These are phyloP conservation scores for Dendrobium huoshanense DNA, from an alignment of 106 monocot genomes.

Conservation along the genomic window DNA sequence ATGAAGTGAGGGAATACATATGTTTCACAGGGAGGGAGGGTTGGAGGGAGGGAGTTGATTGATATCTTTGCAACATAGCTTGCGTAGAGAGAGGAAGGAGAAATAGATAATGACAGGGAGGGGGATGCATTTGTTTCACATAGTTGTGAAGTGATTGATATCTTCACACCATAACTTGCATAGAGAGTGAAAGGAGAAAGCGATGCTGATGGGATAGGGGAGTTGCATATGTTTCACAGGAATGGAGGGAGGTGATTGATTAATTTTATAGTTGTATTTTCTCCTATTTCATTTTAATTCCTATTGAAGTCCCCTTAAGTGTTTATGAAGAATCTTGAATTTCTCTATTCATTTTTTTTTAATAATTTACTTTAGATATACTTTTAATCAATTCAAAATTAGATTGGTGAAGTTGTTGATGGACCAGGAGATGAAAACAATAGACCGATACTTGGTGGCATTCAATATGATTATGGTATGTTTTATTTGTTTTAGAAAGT, in stretches of 20 bases:
- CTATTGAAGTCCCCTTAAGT: neutral
- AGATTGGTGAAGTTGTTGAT: conserved; percentile 99
- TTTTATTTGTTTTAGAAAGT: conserved; percentile 6
- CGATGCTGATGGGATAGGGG: too few relatives aligned
- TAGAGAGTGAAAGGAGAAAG: too few relatives aligned
- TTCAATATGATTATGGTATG: conserved; percentile 87
- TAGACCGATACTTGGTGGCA: conserved; percentile 49
- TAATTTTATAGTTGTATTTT: neutral
- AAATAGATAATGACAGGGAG: too few relatives aligned
- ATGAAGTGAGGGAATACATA: too few relatives aligned
- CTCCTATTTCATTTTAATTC: neutral
- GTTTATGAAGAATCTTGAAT: neutral
- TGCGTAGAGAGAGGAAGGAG: too few relatives aligned
- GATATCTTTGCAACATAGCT: too few relatives aligned
- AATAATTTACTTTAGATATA: conserved; percentile 5
- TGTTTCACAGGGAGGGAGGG: too few relatives aligned
- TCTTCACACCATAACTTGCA: too few relatives aligned
- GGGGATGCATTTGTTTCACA: too few relatives aligned
- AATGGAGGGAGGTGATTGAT: neutral
- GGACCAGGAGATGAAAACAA: conserved; percentile 52
- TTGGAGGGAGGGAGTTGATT: too few relatives aligned
- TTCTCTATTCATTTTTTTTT: neutral
- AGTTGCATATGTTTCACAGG: neutral
- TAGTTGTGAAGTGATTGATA: too few relatives aligned
- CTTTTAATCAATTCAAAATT: neutral